These are phyloP conservation scores for Wallacemonas sp. DNA, from an alignment of 208 protist species.

Conservation along the genomic window DNA sequence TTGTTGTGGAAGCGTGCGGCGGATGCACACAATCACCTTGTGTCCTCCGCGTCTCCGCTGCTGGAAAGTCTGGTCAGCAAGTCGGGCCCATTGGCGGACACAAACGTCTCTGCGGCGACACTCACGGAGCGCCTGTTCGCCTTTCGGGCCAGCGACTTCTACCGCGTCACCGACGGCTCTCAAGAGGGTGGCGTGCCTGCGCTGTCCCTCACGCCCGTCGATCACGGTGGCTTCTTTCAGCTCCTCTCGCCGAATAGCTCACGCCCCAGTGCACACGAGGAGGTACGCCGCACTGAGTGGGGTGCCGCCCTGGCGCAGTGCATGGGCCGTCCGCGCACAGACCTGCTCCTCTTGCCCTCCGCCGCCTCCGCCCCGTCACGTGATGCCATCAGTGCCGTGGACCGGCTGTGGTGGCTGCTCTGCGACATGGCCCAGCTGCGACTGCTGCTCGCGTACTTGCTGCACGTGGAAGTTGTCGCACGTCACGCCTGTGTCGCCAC, in stretches of 20 bases:
- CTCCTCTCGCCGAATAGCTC: not conserved
- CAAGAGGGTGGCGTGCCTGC: not conserved
- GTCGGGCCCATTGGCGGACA: not conserved
- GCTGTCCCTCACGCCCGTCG: not conserved
- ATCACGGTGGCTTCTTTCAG: conserved; percentile 11
- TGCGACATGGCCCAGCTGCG: conserved; percentile 35
- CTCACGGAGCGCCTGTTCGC: not conserved
- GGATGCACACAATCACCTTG: not conserved
- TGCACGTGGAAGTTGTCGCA: conserved; percentile 22
- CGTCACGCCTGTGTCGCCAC: not conserved
- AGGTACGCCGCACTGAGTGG: no score
- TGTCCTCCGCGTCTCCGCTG: not conserved
- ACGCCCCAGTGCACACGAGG: no score
- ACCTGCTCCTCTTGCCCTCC: not conserved
- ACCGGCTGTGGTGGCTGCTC: conserved; percentile 24
- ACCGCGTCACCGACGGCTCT: not conserved
- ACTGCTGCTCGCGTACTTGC: conserved; percentile 25
- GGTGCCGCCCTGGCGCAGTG: not conserved
- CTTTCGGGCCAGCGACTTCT: not conserved
- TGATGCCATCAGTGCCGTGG: not conserved
- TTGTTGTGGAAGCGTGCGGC: conserved; percentile 12
- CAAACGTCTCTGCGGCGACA: not conserved
- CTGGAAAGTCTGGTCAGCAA: not conserved
- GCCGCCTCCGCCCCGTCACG: no score
- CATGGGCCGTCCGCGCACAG: not conserved